Evolutionary conservation across 2,329 filamentous ascomycete genomes (phyloP).

Genomic region (Xylaria sp.): DNA sequence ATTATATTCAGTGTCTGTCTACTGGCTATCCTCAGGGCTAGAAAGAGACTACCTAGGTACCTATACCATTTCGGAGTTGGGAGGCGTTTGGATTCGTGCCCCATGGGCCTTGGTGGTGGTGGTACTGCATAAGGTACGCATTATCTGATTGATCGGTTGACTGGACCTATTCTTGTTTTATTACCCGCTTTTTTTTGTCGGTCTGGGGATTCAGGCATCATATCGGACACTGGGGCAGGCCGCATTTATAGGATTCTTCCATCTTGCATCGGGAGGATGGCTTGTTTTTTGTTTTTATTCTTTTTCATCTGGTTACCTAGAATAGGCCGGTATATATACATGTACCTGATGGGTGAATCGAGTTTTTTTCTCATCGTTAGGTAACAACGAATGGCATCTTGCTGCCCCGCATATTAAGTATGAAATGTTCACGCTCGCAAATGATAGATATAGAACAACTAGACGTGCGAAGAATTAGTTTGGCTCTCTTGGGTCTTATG

Average conservation of each 20-base stretch:
- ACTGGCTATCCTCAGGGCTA: neutral
- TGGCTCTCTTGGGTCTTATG: too few species aligned
- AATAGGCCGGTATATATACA: slow-evolving; percentile 1
- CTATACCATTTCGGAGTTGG: slow-evolving; percentile 2
- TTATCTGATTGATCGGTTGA: slow-evolving; percentile 6
- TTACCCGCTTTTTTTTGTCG: neutral
- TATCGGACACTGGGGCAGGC: slow-evolving; percentile 7
- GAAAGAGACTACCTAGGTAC: neutral
- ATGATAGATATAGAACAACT: neutral
- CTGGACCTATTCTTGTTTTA: slow-evolving; percentile 1
- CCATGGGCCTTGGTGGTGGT: neutral
- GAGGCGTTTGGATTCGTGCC: slow-evolving; percentile 11
- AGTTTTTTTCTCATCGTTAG: too few species aligned
- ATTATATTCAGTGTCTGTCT: neutral
- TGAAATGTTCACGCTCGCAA: neutral
- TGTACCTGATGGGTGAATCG: neutral
- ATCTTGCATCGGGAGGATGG: slow-evolving; percentile 10
- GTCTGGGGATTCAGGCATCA: neutral
- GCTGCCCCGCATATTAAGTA: neutral
- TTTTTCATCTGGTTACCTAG: neutral
- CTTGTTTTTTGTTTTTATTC: neutral
- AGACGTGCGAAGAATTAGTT: neutral
- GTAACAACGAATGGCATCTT: neutral
- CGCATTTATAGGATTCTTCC: slow-evolving; percentile 11
- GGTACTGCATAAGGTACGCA: slow-evolving; percentile 4